These are phyloP conservation scores for Bolboschoenoplectus hybrid DNA, from an alignment of 202 grass and related monocot species.

Conservation along the genomic window DNA sequence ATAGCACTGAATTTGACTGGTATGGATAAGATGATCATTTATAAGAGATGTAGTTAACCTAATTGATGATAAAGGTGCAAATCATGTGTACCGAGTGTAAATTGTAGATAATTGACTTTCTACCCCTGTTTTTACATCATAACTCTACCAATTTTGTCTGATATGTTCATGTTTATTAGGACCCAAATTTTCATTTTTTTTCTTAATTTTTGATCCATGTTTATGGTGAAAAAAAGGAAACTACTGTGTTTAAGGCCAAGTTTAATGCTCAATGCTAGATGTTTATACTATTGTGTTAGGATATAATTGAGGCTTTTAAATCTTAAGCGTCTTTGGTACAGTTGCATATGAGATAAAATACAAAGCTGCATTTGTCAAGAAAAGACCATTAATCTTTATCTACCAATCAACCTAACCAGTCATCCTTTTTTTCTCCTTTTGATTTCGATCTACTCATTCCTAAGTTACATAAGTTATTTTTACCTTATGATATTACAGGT, in stretches of 20 bases:
- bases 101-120: background rate
- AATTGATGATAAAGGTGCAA: background rate
- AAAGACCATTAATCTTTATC: background rate
- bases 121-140: background rate
- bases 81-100: background rate
- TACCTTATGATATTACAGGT: constrained; percentile 45
- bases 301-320: background rate
- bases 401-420: background rate
- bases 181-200: background rate
- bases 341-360: constrained; percentile 4
- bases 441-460: constrained; percentile 11
- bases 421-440: background rate
- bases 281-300: background rate
- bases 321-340: background rate
- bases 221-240: background rate
- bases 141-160: background rate
- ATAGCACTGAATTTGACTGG: background rate
- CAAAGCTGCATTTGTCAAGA: background rate
- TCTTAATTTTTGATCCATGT: background rate
- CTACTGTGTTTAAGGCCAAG: background rate
- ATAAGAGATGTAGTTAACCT: background rate
- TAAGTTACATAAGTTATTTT: constrained; percentile 27
- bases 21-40: background rate
- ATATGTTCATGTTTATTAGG: background rate
- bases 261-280: background rate